Evolutionary conservation across 1,284 basidiomycete genomes (phyloP).

Genomic region (Ganoderma lucidum): DNA sequence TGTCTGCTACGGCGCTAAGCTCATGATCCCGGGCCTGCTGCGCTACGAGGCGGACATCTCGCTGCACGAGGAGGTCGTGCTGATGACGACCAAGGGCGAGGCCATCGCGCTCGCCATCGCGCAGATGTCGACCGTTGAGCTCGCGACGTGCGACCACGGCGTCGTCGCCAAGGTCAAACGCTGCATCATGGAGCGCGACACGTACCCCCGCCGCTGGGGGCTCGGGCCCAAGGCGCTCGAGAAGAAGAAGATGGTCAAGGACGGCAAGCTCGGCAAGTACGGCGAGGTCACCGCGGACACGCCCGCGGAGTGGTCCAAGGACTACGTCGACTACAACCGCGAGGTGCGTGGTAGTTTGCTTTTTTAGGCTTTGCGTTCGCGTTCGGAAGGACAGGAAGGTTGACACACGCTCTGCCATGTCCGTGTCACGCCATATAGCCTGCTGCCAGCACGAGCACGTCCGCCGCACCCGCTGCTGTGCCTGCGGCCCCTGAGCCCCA

Average conservation of each 20-base stretch:
- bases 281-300: conserved; percentile 94
- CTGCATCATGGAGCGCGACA: conserved; percentile 99
- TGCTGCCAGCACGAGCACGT: conserved; percentile 53
- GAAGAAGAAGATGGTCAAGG: conserved; percentile 98
- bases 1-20: conserved; percentile 99
- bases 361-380: background rate
- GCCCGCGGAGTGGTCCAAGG: conserved; percentile 90
- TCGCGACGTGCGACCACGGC: conserved; percentile 98
- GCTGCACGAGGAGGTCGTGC: conserved; percentile 95
- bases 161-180: conserved; percentile 99
- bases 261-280: conserved; percentile 96
- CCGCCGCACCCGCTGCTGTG: conserved; percentile 29
- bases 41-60: conserved; percentile 98
- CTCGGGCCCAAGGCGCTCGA: conserved; percentile 95
- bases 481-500: conserved; percentile 31
- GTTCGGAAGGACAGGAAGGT: background rate
- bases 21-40: conserved; percentile 99
- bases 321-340: conserved; percentile 92
- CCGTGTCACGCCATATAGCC: conserved; percentile 43
- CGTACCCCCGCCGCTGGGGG: conserved; percentile 98
- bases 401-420: conserved; percentile 2
- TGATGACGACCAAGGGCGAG: conserved; percentile 99
- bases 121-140: conserved; percentile 99
- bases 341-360: conserved; percentile 47
- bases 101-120: conserved; percentile 97